Percentiles rank a stretch among this genome's conserved stretches.
Evolutionary conservation across 148 eudicot genomes (phyloP).

Genomic region (Simmondsia chinensis): DNA sequence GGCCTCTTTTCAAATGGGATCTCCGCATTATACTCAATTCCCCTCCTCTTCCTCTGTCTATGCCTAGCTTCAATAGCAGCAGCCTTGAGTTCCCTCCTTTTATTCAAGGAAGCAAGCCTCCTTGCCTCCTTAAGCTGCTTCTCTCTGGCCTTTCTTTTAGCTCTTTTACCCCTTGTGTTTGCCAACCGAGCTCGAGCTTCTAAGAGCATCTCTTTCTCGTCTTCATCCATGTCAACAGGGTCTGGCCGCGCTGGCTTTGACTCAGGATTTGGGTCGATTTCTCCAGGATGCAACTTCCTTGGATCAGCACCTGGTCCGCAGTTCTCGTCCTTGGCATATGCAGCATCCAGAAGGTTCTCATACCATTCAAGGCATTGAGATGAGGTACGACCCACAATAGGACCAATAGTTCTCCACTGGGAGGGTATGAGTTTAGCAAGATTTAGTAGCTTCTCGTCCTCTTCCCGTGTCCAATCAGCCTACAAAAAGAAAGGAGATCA

Average conservation of each 20-base stretch:
- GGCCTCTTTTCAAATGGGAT: conserved; percentile 96
- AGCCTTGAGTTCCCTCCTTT: conserved; percentile 96
- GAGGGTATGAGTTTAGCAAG: conserved; percentile 99
- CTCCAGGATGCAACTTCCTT: conserved; percentile 91
- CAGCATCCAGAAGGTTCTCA: conserved; percentile 96
- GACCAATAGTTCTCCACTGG: conserved; percentile 98
- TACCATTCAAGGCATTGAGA: conserved; percentile 97
- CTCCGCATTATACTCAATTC: conserved; percentile 96
- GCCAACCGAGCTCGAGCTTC: conserved; percentile 98
- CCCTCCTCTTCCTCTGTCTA: conserved; percentile 85
- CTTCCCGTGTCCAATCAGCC: conserved; percentile 99
- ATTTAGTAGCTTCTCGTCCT: conserved; percentile 93
- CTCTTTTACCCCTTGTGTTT: conserved; percentile 95
- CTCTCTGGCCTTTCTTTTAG: conserved; percentile 97
- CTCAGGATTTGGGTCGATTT: conserved; percentile 98
- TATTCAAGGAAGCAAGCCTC: conserved; percentile 96
- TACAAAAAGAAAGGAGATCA: conserved; percentile 16
- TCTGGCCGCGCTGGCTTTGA: conserved; percentile 99
- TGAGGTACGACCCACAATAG: conserved; percentile 98
- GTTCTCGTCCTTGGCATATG: conserved; percentile 87
- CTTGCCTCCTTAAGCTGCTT: conserved; percentile 99
- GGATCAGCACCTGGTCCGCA: conserved; percentile 96
- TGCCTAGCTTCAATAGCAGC: conserved; percentile 86
- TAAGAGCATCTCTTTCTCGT: conserved; percentile 99
- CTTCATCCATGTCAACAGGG: conserved; percentile 99